Evolutionary conservation across 106 monocot genomes (phyloP), one percentile per base, ranked within the genome.

Genomic region (Allium fistulosum): DNA sequence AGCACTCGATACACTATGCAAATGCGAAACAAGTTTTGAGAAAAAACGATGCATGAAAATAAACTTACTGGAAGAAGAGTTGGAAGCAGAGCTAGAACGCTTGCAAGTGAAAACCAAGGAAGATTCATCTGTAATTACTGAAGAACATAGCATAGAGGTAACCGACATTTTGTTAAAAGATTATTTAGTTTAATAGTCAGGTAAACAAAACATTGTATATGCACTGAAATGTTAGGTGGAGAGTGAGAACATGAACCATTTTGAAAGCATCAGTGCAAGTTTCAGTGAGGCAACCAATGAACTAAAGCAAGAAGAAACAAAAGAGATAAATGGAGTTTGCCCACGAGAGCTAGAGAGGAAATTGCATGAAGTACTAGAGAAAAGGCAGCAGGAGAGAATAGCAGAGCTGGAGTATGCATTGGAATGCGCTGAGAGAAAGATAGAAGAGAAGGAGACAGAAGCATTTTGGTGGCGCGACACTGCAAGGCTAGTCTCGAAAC

Each of bases 381-480:
- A 65, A 57, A 77, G 80, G 47, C 89, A 94, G 68, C 77, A 77
- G 48, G 82, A 89, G 66, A 75, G 83, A 50, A 94, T 94, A 62
- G 68, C 62, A 53, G 84, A 90, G 80, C 78, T 94, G n/a, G 82
- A 94, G 71, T 74, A 53, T 49, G 80, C 78, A 57, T 72, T 94
- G 62, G 80, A 74, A 26, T 56, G 27, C 59, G 74, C 84, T 2
- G 68, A 87, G 70, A 72, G 51, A 51, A 77, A 67, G 65, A 71
- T 94, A 52, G 66, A 67, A 2, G 86, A 94, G 62, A 89, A 80
- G 65, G 93, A 93, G 28, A 77, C 46, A 1, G 93, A 89, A 75
- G 69, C 82, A 12, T 66, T 69, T 59, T 82, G 83, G 93, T 86
- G 88, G 93, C 83, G 75, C 66, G 79, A 89, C 78, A 75, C 86